Base-by-base conservation (phyloP, 108 stramenopile genomes). In the Skeletonema menzelii region DNA sequence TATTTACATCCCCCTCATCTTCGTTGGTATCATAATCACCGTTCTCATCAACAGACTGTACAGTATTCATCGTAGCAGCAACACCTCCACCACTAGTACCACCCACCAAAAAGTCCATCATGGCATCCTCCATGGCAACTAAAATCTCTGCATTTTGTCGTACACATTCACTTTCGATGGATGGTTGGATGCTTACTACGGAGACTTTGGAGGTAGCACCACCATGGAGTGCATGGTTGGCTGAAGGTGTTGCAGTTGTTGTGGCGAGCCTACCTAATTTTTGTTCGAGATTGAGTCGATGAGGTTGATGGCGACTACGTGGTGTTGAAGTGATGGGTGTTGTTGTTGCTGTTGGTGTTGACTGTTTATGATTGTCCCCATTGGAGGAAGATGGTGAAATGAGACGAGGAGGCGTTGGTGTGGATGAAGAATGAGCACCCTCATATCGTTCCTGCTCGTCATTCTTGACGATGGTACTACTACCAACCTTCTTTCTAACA, bases 141-240 rank as follows among this genome's bases (percentile, higher is more conserved):
- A 67, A 67, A 47, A 76, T 63, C 40, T 67, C 68, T 12, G 55
- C 68, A 56, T 76, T 76, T 37, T 76, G 75, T n/a, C 68, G 28
- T 14, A 76, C 22, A 58, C 75, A 76, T 44, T 65, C 75, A 42
- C 62, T 76, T 37, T 76, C 75, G 8, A 76, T 35, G 2, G 75
- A 76, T 38, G 75, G 68, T 44, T 67, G 65, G 8, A 53, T 47
- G 14, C 65, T 75, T 3, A 63, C 37, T 2, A 27, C 59, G 3
- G 73, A 66, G 2, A 58, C 38, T 26, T 47, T 59, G 28, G 65
- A 34, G 37, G 46, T n/a, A n/a, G n/a, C n/a, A n/a, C n/a, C n/a
- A n/a, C n/a, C n/a, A n/a, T n/a, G n/a, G n/a, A n/a, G 7, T 32
- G 6, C 31, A 32, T 32, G 31, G 31, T 7, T 32, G 31, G 31